Evolutionary conservation across 2,329 filamentous ascomycete species (phyloP).

Genomic region (Lachnellula cervina): DNA sequence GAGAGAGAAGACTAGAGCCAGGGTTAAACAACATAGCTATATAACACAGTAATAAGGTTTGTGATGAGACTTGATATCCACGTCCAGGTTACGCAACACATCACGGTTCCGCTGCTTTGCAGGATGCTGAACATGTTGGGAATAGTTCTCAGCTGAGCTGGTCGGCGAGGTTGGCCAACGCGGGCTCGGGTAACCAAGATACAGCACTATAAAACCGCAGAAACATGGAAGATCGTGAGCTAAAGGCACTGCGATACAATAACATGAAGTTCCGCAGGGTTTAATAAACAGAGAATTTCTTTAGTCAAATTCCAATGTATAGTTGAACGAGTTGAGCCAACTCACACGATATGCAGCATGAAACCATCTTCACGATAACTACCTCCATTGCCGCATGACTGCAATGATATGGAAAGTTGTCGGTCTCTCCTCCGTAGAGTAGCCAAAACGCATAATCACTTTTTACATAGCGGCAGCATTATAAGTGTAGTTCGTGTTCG

Average conservation of each 20-base stretch:
- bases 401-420: background rate
- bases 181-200: background rate
- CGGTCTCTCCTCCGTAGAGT: background rate
- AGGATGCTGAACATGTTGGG: background rate
- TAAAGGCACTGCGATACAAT: background rate
- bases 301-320: background rate
- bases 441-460: constrained; percentile 10
- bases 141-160: background rate
- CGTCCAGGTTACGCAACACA: background rate
- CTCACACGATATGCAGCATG: background rate
- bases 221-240: background rate
- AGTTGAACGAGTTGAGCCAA: background rate
- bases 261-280: background rate
- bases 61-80: background rate
- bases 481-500: no score
- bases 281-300: background rate
- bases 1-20: no score
- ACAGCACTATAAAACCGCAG: background rate
- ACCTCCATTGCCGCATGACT: background rate
- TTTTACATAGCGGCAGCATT: constrained; percentile 3
- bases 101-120: background rate
- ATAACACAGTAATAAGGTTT: background rate
- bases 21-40: background rate
- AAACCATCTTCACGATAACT: background rate
- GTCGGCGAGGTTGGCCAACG: background rate